phyloP scores from a whole-genome alignment of 2,329 filamentous ascomycete species.

The Gaeumannomyces sp. region DNA sequence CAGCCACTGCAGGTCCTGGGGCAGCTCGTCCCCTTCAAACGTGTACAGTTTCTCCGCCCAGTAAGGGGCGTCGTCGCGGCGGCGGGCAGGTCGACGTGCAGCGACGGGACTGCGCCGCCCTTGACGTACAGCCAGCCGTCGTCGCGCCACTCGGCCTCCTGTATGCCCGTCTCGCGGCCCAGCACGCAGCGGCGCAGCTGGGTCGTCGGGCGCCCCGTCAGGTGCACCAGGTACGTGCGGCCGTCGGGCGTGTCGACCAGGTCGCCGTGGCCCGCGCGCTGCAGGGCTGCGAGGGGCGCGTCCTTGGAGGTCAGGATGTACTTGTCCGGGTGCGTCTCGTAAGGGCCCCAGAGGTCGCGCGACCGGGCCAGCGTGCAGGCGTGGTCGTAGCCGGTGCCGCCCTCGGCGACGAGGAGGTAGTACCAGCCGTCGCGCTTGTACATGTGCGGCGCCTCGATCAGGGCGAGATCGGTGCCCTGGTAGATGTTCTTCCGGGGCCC shows the following conservation, averaged over 20 bases:
- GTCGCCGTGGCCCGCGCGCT: constrained; percentile 69
- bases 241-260: constrained; percentile 47
- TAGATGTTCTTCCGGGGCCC: constrained; percentile 51
- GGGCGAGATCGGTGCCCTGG: constrained; percentile 45
- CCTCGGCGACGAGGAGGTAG: constrained; percentile 38
- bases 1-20: constrained; percentile 52
- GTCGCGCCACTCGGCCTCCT: constrained; percentile 51
- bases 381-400: constrained; percentile 34
- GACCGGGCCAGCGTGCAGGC: constrained; percentile 51
- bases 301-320: constrained; percentile 48
- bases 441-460: constrained; percentile 37
- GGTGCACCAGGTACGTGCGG: constrained; percentile 46
- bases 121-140: constrained; percentile 60
- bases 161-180: constrained; percentile 50
- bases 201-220: constrained; percentile 44
- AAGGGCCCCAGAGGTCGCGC: constrained; percentile 51
- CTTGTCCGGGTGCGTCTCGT: constrained; percentile 52
- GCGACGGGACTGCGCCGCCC: constrained; percentile 47
- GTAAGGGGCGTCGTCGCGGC: constrained; percentile 41
- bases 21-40: constrained; percentile 34
- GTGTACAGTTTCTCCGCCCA: constrained; percentile 44
- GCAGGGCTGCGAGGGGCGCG: constrained; percentile 40
- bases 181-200: constrained; percentile 47
- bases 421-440: constrained; percentile 37
- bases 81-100: constrained; percentile 45